Evolutionary conservation across 2,329 filamentous ascomycete genomes (phyloP), one percentile per base, ranked within the genome.

Genomic region (Bertia moriformis): DNA sequence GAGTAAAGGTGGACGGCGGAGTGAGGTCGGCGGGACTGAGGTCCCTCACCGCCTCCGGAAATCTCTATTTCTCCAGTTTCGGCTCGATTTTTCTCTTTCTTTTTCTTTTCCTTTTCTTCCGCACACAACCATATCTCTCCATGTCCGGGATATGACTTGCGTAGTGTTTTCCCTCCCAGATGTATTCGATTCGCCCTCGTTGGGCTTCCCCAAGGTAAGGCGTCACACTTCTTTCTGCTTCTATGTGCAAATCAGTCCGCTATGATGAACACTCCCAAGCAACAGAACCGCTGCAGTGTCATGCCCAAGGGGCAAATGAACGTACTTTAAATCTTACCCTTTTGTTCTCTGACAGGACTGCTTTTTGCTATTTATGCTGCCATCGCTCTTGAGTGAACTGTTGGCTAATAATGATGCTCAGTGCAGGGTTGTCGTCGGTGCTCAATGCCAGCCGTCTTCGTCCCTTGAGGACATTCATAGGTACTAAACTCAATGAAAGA

Each of bases 251-350:
- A n/a, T n/a, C n/a, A n/a, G n/a, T n/a, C n/a, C n/a, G n/a, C n/a
- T n/a, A n/a, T n/a, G n/a, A n/a, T n/a, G 10, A 12, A 13, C 17
- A 12, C 10, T 15, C 15, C 32, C 10, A 7, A 17, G 10, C 15
- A 35, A 10, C 62, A 77, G 73, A 78, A 79, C 74, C 74, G 74
- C 74, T 78, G 74, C 73, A 71, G 69, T 71, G n/a, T 74, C 71
- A 78, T 65, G 62, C 50, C 47, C 42, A 47, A n/a, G 57, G 56
- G 59, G 59, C 60, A 60, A 58, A 63, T 73, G 66, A 69, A 66
- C 32, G 32, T 20, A 32, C n/a, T n/a, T n/a, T n/a, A n/a, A n/a
- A n/a, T n/a, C n/a, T n/a, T n/a, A n/a, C n/a, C n/a, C n/a, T n/a
- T n/a, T n/a, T n/a, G n/a, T n/a, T n/a, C n/a, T n/a, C n/a, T n/a